Conservation (phyloP, 129 eudicot genomes). For the Flaveria trinervia region DNA sequence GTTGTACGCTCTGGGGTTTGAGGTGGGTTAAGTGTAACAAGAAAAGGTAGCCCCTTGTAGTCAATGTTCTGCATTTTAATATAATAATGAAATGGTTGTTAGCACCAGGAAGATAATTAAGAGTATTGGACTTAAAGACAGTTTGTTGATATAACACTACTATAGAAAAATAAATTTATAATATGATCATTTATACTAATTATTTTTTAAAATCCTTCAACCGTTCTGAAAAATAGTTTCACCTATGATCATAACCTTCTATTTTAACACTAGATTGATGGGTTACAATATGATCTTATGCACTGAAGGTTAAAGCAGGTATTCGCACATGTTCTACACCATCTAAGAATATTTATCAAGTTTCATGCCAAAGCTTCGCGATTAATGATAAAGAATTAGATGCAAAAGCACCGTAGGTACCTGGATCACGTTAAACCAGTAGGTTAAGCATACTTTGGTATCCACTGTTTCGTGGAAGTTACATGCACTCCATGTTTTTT, state of each 20-base stretch:
- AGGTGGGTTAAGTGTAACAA: slow-evolving; percentile 77
- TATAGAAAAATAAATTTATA: too few relatives aligned
- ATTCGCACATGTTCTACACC: neutral
- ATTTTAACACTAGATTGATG: neutral
- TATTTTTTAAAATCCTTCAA: neutral
- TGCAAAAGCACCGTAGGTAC: neutral
- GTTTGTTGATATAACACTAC: too few relatives aligned
- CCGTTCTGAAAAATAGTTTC: neutral
- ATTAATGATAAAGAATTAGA: neutral
- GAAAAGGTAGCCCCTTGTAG: slow-evolving; percentile 42
- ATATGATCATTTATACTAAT: neutral
- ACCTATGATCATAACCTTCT: neutral
- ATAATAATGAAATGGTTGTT: neutral
- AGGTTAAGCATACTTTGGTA: slow-evolving; percentile 17
- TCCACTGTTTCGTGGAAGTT: slow-evolving; percentile 10
- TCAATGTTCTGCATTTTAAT: slow-evolving; percentile 55
- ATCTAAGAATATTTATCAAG: neutral
- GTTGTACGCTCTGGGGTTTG: slow-evolving; percentile 44
- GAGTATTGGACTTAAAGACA: too few relatives aligned
- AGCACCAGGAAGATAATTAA: neutral
- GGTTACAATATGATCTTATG: neutral
- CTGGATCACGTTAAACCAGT: slow-evolving; percentile 20
- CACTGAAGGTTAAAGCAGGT: neutral
- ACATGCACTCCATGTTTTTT: slow-evolving; percentile 17
- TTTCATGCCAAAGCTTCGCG: neutral